A percentile compares a stretch with the other conserved stretches of the same genome.
Conservation (phyloP, 768 basidiomycete species). For the Collybiopsis luxurians region DNA sequence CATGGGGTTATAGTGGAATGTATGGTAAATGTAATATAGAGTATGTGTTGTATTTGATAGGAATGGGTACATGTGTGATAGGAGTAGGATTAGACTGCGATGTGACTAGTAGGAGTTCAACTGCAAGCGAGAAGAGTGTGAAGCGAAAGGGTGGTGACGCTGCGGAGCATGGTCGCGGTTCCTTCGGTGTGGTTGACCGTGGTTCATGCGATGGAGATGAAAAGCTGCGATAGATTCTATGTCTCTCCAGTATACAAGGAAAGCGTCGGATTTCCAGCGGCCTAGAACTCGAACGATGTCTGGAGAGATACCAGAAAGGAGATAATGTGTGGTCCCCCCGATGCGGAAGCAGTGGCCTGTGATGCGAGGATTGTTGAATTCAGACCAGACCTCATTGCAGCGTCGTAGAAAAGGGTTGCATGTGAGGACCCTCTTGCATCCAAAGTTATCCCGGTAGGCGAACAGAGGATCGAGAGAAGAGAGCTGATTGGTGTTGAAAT, state of each 20-base stretch:
- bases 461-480: not conserved
- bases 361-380: not conserved
- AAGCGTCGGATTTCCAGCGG: slow-evolving; percentile 15
- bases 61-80: too few species aligned
- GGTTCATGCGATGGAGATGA: not conserved
- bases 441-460: not conserved
- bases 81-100: too few species aligned
- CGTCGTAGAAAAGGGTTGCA: not conserved
- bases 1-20: too few species aligned
- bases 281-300: slow-evolving; percentile 5
- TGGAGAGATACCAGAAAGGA: slow-evolving; percentile 3
- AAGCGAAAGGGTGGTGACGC: too few species aligned
- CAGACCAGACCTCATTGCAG: slow-evolving; percentile 20
- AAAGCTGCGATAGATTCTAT: slow-evolving; percentile 1
- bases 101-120: too few species aligned
- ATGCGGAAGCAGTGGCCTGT: slow-evolving; percentile 11
- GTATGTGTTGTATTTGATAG: too few species aligned
- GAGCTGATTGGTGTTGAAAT: too few species aligned
- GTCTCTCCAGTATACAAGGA: slow-evolving; percentile 21
- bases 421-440: slow-evolving; percentile 4
- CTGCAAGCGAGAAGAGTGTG: too few species aligned
- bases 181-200: too few species aligned
- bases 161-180: too few species aligned
- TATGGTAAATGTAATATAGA: too few species aligned
- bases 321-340: slow-evolving; percentile 6